Base-by-base conservation (phyloP, 2,329 filamentous ascomycete genomes). In the Helotiales sp. region DNA sequence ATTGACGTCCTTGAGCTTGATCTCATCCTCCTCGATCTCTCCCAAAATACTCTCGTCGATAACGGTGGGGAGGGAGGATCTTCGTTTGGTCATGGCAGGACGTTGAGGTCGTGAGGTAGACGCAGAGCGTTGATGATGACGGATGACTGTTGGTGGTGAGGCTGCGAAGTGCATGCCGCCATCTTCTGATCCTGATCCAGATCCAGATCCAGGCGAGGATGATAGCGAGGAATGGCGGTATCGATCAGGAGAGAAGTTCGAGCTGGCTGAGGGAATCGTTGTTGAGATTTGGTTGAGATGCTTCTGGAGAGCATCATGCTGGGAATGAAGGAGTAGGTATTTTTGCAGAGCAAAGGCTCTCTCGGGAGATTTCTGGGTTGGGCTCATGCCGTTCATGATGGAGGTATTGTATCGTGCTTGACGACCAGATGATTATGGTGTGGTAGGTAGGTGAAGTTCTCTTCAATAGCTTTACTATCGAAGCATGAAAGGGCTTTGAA, bases 1-100 rank as follows among this genome's bases (percentile, higher is more conserved):
- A 61, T 80, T 81, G 68, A 81, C 74, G 40, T 78, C 70, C 58
- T 73, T 75, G n/a, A 81, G 68, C 59, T 75, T 75, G 7, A 50
- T 44, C 52, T 71, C 66, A 8, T 70, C 67, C n/a, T 65, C 61
- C 27, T 64, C 56, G 29, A 71, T 63, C 29, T 64, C 64, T 4
- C 40, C 49, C 5, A 67, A 10, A 1, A 65, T 57, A 5, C 38
- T 59, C 48, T 68, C 63, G 33, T 67, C 65, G 13, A 67, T 58
- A 22, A 66, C 52, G 2, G 59, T 55, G n/a, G 69, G 69, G 1
- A 70, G 48, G 3, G 67, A 69, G 1, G 62, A 62, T 25, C 62
- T 50, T 22, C 65, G 36, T 5, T 34, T 53, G n/a, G 34, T 22
- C 30, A 60, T 17, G 6, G 38, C 22, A 29, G 62, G 59, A 2